These are phyloP conservation scores for Camellia granthamiana DNA, from an alignment of 148 eudicot species.

Conservation along the genomic window DNA sequence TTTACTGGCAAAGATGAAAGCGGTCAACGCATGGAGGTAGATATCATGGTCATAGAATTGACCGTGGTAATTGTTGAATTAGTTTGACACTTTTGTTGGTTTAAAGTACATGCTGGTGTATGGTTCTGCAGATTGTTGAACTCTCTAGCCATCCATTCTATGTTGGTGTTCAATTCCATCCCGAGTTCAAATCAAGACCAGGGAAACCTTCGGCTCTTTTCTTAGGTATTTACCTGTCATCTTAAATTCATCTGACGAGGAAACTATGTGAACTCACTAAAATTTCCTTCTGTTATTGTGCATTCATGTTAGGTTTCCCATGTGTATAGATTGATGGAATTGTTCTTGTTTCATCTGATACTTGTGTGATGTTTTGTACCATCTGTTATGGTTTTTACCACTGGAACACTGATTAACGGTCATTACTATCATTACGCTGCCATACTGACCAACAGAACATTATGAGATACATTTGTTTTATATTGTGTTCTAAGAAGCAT, in stretches of 20 bases:
- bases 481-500: no score
- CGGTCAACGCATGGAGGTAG: slow-evolving; percentile 82
- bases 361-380: neutral
- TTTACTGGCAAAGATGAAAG: slow-evolving; percentile 84
- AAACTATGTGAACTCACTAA: neutral
- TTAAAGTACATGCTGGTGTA: neutral
- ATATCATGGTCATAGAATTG: neutral
- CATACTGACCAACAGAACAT: no score
- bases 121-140: slow-evolving; percentile 58
- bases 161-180: slow-evolving; percentile 83
- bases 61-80: neutral
- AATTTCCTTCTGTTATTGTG: neutral
- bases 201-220: slow-evolving; percentile 78
- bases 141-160: slow-evolving; percentile 65
- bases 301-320: neutral
- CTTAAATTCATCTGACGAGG: no score
- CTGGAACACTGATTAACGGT: no score
- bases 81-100: neutral
- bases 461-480: no score
- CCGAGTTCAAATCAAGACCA: slow-evolving; percentile 81
- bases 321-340: neutral
- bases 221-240: slow-evolving; percentile 41
- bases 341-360: neutral
- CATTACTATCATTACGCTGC: no score
- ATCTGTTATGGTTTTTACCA: no score